phyloP scores from a whole-genome alignment of 495 filamentous ascomycete genomes.

The Penicillium roqueforti region DNA sequence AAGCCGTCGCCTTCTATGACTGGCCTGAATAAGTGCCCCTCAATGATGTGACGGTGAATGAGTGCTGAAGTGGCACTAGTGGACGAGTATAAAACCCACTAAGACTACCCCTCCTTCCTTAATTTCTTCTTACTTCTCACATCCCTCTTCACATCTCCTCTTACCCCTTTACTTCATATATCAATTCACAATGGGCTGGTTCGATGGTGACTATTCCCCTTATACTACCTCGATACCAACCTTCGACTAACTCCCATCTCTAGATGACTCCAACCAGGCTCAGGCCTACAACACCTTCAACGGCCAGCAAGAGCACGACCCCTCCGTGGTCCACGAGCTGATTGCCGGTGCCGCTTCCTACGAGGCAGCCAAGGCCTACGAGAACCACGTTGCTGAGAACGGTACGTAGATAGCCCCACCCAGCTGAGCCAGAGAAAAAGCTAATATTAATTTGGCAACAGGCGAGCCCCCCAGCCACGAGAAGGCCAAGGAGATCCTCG shows the following conservation, averaged over 20 bases:
- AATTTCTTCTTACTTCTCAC: background rate
- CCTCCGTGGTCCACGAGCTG: constrained; percentile 60
- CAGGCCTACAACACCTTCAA: constrained; percentile 43
- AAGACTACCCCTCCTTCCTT: background rate
- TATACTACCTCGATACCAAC: background rate
- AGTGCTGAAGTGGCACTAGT: background rate
- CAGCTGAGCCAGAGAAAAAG: too few relatives aligned
- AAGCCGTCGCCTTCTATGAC: too few relatives aligned
- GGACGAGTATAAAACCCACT: constrained; percentile 1
- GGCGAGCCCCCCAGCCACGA: constrained; percentile 57
- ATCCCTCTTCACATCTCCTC: background rate
- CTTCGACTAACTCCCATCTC: background rate
- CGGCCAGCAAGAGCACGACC: constrained; percentile 40
- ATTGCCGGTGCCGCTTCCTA: constrained; percentile 68
- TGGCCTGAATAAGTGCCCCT: constrained; percentile 2
- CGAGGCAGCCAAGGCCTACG: constrained; percentile 69
- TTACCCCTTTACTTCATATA: background rate
- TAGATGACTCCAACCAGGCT: constrained; percentile 24
- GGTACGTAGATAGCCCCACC: constrained; percentile 46
- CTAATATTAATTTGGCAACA: background rate
- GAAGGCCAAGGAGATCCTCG: constrained; percentile 69
- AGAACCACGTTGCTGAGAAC: constrained; percentile 58
- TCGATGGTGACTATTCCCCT: constrained; percentile 14
- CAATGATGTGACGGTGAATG: background rate
- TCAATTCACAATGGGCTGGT: constrained; percentile 25